A percentile compares a stretch with the other conserved stretches of the same genome.
These are phyloP conservation scores for Dissophora ornata DNA, from an alignment of 192 early-diverging fungal genomes.

Conservation along the genomic window DNA sequence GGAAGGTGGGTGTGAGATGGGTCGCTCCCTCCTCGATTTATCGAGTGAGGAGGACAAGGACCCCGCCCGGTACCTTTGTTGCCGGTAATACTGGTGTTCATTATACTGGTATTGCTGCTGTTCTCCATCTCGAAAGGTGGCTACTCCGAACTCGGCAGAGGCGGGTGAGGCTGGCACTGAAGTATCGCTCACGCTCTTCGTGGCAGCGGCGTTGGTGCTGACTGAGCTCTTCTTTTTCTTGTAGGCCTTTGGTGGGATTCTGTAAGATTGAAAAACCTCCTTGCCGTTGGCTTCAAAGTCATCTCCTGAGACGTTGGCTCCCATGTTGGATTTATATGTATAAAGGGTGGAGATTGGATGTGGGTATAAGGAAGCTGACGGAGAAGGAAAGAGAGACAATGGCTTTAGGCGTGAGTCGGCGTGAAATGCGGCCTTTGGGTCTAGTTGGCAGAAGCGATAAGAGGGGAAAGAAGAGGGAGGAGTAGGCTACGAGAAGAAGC, in stretches of 20 bases:
- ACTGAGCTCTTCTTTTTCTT: slow-evolving; percentile 28
- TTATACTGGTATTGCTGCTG: neutral
- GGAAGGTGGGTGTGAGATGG: slow-evolving; percentile 41
- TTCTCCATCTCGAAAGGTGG: neutral
- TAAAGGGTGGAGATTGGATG: neutral
- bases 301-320: slow-evolving; percentile 39
- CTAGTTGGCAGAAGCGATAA: no score
- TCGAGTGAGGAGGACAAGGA: slow-evolving; percentile 24
- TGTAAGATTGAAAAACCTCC: slow-evolving; percentile 51
- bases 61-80: slow-evolving; percentile 24
- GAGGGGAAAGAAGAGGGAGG: no score
- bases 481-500: no score
- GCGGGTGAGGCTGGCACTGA: slow-evolving; percentile 16
- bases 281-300: slow-evolving; percentile 34
- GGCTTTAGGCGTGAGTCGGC: no score
- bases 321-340: slow-evolving; percentile 21
- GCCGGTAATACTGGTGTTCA: slow-evolving; percentile 1
- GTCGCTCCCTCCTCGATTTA: slow-evolving; percentile 20
- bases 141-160: slow-evolving; percentile 15
- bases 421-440: no score
- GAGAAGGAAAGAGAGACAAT: no score
- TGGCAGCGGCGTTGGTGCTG: neutral
- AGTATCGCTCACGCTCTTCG: slow-evolving; percentile 9
- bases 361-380: slow-evolving; percentile 3
- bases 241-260: slow-evolving; percentile 49